Percentiles rank a stretch among this genome's conserved stretches.
These are phyloP conservation scores for Leucocoprinus birnbaumii DNA, from an alignment of 768 basidiomycete species.

Conservation along the genomic window DNA sequence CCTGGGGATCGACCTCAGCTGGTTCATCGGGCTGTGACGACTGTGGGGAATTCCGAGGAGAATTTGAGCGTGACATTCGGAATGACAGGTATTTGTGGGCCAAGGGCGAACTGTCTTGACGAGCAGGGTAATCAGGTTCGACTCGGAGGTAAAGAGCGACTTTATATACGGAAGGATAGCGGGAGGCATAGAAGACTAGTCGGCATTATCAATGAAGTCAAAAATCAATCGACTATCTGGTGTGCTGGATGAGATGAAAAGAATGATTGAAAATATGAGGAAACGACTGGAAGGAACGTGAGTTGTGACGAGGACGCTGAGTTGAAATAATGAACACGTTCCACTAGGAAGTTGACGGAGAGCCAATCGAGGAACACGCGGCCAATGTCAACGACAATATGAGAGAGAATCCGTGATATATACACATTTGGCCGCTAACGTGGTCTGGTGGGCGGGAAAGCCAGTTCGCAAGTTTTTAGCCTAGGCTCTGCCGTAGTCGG, in stretches of 20 bases:
- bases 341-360: background rate
- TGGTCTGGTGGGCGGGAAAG: constrained; percentile 1
- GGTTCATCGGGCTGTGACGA: constrained; percentile 14
- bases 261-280: background rate
- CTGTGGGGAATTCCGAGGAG: background rate
- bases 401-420: too few species aligned
- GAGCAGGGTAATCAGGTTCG: background rate
- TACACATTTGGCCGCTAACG: background rate
- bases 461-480: constrained; percentile 2
- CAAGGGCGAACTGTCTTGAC: background rate
- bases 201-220: constrained; percentile 16
- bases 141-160: background rate
- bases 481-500: background rate
- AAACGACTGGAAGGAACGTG: constrained; percentile 9
- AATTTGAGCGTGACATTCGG: background rate
- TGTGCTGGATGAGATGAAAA: background rate
- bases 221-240: constrained; percentile 7
- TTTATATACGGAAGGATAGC: background rate
- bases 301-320: background rate
- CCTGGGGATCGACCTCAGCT: constrained; percentile 19
- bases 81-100: background rate
- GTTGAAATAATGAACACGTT: constrained; percentile 1
- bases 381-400: background rate
- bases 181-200: too few species aligned
- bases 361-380: background rate